A percentile compares a stretch with the other conserved stretches of the same genome.
Evolutionary conservation across 768 basidiomycete genomes (phyloP).

Genomic region (Cystofilobasidium capitatum): DNA sequence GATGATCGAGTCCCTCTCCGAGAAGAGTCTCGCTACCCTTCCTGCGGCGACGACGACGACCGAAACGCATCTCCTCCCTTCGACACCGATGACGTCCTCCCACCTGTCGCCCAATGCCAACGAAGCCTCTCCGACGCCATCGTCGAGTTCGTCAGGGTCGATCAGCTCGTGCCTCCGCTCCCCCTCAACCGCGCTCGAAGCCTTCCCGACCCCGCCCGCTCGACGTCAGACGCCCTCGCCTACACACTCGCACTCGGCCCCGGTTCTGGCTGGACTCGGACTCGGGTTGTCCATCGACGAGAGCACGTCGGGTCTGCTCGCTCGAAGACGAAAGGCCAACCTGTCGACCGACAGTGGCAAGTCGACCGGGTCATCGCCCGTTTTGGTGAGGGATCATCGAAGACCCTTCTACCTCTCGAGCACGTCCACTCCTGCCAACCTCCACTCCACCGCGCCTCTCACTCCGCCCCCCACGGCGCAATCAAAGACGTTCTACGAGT

Average conservation of each 20-base stretch:
- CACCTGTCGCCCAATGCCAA: no score
- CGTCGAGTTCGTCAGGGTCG: neutral
- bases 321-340: neutral
- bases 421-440: neutral
- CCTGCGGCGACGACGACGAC: no score
- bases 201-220: neutral
- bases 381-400: conserved; percentile 21
- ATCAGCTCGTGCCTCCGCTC: neutral
- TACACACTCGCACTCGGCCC: conserved; percentile 6
- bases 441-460: neutral
- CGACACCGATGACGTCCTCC: no score
- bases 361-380: neutral
- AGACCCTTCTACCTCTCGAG: conserved; percentile 21
- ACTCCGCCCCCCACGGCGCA: neutral
- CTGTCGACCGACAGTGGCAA: neutral
- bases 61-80: no score
- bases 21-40: no score
- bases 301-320: neutral
- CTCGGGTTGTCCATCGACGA: conserved; percentile 1
- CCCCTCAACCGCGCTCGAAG: neutral
- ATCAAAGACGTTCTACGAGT: no score
- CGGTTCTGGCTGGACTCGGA: conserved; percentile 11
- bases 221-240: neutral
- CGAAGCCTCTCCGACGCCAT: no score
- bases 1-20: neutral